Conservation (phyloP, 495 filamentous ascomycete genomes). For the Hypoxylon rickii region DNA sequence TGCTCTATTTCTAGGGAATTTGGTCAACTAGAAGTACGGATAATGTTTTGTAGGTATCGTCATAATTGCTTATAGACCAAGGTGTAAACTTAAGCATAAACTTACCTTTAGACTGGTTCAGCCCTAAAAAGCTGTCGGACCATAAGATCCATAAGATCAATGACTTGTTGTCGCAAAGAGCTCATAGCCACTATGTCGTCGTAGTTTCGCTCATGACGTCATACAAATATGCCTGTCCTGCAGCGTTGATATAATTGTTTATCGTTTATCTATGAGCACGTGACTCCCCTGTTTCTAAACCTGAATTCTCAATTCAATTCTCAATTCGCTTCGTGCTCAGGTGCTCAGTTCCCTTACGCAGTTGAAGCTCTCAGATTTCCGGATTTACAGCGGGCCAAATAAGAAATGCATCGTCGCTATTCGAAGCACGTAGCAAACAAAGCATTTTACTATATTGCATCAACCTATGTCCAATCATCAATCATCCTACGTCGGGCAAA, state of each 20-base stretch:
- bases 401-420: too few species aligned
- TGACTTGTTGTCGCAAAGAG: slow-evolving; percentile 1
- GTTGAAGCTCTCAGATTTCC: too few species aligned
- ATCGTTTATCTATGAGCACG: background rate
- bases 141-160: slow-evolving; percentile 15
- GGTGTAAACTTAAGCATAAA: background rate
- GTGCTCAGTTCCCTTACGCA: too few species aligned
- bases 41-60: background rate
- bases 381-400: too few species aligned
- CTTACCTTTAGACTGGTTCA: background rate
- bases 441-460: too few species aligned
- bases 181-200: slow-evolving; percentile 7
- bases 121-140: slow-evolving; percentile 15
- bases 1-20: slow-evolving; percentile 35
- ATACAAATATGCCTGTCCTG: background rate
- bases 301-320: too few species aligned
- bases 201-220: slow-evolving; percentile 22
- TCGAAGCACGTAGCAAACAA: too few species aligned
- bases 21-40: background rate
- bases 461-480: too few species aligned
- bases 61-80: background rate
- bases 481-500: too few species aligned
- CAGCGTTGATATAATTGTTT: too few species aligned
- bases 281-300: background rate
- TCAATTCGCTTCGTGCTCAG: too few species aligned